Percentiles rank a stretch among this genome's conserved stretches.
Conservation (phyloP, 192 early-diverging fungal species). For the Kappamyces sp. region DNA sequence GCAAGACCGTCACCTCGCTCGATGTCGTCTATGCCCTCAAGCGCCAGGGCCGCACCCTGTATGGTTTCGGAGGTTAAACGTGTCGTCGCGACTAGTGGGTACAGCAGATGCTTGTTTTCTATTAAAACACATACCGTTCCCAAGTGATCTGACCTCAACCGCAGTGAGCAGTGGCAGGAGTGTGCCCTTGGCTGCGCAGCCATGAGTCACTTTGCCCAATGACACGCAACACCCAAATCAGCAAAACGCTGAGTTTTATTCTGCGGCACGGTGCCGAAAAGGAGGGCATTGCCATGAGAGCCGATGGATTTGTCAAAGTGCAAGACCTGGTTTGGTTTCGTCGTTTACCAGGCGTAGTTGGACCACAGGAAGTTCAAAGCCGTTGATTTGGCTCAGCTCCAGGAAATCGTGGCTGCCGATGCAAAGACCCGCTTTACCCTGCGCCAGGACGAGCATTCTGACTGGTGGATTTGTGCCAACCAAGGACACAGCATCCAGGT, state of each 20-base stretch:
- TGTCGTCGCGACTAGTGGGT: too few relatives aligned
- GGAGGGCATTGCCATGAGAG: conserved; percentile 63
- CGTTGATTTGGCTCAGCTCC: conserved; percentile 56
- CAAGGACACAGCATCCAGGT: conserved; percentile 68
- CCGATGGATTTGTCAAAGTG: conserved; percentile 71
- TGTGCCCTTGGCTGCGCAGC: too few relatives aligned
- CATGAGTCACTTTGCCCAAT: too few relatives aligned
- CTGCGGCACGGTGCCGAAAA: conserved; percentile 79
- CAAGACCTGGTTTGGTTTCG: conserved; percentile 50
- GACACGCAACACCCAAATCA: conserved; percentile 20
- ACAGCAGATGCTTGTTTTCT: too few relatives aligned
- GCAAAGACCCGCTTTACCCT: conserved; percentile 79
- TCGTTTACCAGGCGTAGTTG: conserved; percentile 28
- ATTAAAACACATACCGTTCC: too few relatives aligned
- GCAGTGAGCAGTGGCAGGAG: too few relatives aligned
- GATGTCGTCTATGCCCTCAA: conserved; percentile 99
- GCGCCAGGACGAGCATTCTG: conserved; percentile 27
- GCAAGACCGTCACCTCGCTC: conserved; percentile 98
- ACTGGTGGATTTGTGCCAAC: conserved; percentile 71
- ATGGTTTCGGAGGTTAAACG: conserved; percentile 79
- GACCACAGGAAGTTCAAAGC: conserved; percentile 48
- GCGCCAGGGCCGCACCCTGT: conserved; percentile 93
- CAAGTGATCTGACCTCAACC: too few relatives aligned
- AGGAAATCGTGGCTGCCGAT: conserved; percentile 63
- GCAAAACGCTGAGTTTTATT: conserved; percentile 74